Conservation (phyloP, 2,329 filamentous ascomycete species). For the Lomentospora prolificans region DNA sequence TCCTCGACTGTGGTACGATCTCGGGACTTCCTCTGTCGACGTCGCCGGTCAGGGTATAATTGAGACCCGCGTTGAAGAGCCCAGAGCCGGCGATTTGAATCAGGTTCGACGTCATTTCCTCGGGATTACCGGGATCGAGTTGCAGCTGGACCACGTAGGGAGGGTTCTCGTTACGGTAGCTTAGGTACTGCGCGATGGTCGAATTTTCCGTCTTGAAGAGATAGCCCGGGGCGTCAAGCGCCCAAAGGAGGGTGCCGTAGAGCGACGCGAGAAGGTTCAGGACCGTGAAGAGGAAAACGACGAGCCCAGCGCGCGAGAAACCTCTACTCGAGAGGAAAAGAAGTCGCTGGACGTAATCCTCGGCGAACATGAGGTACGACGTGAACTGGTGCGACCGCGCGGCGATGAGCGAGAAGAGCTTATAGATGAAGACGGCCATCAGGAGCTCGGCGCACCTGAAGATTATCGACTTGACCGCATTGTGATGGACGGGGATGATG, state of each 20-base stretch:
- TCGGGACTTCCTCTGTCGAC: not conserved
- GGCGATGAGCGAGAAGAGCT: not conserved
- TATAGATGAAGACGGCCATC: not conserved
- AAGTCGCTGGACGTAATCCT: not conserved
- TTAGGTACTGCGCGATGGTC: not conserved
- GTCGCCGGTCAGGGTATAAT: not conserved
- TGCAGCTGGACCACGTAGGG: not conserved
- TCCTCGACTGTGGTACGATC: not conserved
- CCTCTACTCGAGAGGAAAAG: not conserved
- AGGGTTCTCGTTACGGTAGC: not conserved
- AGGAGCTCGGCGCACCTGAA: not conserved
- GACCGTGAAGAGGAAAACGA: not conserved
- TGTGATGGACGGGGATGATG: not conserved
- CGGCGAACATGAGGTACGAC: not conserved
- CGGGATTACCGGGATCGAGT: not conserved
- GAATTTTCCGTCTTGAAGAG: not conserved
- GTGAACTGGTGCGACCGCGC: not conserved
- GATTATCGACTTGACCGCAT: not conserved
- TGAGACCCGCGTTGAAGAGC: not conserved
- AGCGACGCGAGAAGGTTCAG: not conserved
- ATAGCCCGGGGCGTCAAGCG: not conserved
- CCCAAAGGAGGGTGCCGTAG: not conserved
- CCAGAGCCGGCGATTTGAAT: not conserved
- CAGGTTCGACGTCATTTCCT: not conserved
- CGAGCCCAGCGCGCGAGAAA: not conserved